Evolutionary conservation across 306 rosid species (phyloP), one percentile per base, ranked within the genome.

Genomic region (Trifolium repens): DNA sequence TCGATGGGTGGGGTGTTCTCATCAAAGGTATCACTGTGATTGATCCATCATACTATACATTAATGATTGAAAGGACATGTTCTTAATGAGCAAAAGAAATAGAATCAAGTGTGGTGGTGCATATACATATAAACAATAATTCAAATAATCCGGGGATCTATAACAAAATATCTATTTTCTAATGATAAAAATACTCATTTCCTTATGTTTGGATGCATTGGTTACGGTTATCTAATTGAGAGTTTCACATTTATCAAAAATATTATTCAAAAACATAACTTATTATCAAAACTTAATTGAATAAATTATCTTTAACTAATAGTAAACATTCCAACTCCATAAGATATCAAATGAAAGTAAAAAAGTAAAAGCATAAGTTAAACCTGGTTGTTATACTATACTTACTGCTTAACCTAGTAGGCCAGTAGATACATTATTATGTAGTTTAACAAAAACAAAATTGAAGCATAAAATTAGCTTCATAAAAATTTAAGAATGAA

Each of bases 1-100:
- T 91, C 97, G 67, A 74, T 66, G 43, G 98, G 98, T 5, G 97
- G 98, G 47, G 98, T 93, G 87, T 93, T 93, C 86, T 93, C 98
- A 35, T 91, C 97, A 65, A 93, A 93, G 81, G 98, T 93, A 83
- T 91, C 97, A 49, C 97, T 93, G 91, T 34, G 71, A 71, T 76
- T 50, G 75, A 79, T 80, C 75, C 76, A 78, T 73, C 67, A 72
- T 59, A 76, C 40, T 32, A 15, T 43, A 69, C 2, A 44, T 79
- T 46, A 76, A 17, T 62, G 50, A 37, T 71, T 24, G 60, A 34
- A 50, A 59, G 22, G 47, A 11, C 10, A 57, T 35, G 61, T 73
- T 61, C 67, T 73, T 67, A 64, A 40, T 43, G 61, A 73, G 13
- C 46, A 76, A 63, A 60, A 67, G 44, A 61, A 43, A 35, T 5